Base-by-base conservation (phyloP, 371 early-diverging fungal species). In the Choanephora cucurbitarum region DNA sequence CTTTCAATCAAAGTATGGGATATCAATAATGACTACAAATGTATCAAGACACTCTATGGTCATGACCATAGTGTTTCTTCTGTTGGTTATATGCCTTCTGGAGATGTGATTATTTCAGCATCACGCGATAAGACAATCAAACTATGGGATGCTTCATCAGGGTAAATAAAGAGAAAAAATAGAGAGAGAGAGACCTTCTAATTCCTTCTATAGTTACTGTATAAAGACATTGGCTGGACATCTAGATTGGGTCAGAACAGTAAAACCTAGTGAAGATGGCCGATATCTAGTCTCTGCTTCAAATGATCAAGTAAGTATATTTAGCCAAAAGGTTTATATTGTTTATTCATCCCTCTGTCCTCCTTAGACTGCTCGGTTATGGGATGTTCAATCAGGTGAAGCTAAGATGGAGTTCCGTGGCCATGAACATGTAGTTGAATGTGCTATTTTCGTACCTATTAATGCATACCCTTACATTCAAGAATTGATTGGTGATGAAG, bases 391-490 rank as follows among this genome's bases (percentile, higher is more conserved):
- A 8, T 70, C 85, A 15, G 91, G 91, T 52, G 89, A 89, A 44
- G 80, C 81, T 57, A 87, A 84, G 57, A 70, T 67, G 58, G 90
- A 91, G 51, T 67, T 94, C 57, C 79, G 89, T 46, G 95, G 92
- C 19, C 96, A 95, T 67, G 91, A 90, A 15, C 93, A 96, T 67
- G 95, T 95, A 9, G 87, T 96, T 19, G 96, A 96, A 63, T 87
- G 86, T 51, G 87, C 89, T 0, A 82, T 79, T 5, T 94, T 94
- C 73, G 88, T 84, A 11, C 95, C 95, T 9, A 52, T 68, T 11
- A 66, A 54, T 8, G 69, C 88, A 9, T 81, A 85, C 52, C 72
- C 83, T 17, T 75, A 63, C 44, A 78, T 94, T 47, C 75, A 77
- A 31, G 86, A 86, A 46, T 71, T 92, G 10, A 58, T 58, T 41